Evolutionary conservation across 257 asterid species (phyloP).

Genomic region (Forsythia suspensa): DNA sequence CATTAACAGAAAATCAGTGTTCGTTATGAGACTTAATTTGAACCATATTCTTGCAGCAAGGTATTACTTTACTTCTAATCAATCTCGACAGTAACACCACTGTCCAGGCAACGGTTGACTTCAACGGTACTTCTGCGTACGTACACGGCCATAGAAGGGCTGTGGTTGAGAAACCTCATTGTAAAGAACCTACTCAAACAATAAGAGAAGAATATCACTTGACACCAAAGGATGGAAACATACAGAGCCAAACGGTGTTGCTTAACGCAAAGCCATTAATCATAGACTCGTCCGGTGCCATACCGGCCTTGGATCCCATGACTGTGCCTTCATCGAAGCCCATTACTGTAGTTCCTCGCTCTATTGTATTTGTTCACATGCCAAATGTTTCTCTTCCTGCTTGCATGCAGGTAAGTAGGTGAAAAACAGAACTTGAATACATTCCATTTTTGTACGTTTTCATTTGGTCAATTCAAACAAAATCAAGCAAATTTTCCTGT

Average conservation of each 20-base stretch:
- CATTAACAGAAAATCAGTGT: not conserved
- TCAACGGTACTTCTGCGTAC: constrained; percentile 29
- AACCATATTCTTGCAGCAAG: constrained; percentile 51
- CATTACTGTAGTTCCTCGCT: constrained; percentile 56
- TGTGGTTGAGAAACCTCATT: too few relatives aligned
- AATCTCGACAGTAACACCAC: constrained; percentile 68
- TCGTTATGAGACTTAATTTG: not conserved
- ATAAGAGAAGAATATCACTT: constrained; percentile 71
- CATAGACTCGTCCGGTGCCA: constrained; percentile 46
- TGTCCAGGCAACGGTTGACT: constrained; percentile 33
- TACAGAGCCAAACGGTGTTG: constrained; percentile 67
- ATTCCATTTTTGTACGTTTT: constrained; percentile 16
- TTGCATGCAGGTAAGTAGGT: constrained; percentile 40
- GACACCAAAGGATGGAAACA: constrained; percentile 68
- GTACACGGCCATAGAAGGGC: not conserved
- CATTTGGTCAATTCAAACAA: not conserved
- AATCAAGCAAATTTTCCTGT: not conserved
- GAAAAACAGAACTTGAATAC: constrained; percentile 17
- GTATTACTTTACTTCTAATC: constrained; percentile 64
- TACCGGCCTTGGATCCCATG: constrained; percentile 58
- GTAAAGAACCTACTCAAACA: too few relatives aligned
- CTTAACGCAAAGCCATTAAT: constrained; percentile 61
- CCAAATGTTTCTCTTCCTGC: constrained; percentile 57
- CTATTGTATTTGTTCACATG: constrained; percentile 76
- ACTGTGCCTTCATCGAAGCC: constrained; percentile 52